Base-by-base conservation (phyloP, 768 basidiomycete species). In the Leucocoprinus sp. region DNA sequence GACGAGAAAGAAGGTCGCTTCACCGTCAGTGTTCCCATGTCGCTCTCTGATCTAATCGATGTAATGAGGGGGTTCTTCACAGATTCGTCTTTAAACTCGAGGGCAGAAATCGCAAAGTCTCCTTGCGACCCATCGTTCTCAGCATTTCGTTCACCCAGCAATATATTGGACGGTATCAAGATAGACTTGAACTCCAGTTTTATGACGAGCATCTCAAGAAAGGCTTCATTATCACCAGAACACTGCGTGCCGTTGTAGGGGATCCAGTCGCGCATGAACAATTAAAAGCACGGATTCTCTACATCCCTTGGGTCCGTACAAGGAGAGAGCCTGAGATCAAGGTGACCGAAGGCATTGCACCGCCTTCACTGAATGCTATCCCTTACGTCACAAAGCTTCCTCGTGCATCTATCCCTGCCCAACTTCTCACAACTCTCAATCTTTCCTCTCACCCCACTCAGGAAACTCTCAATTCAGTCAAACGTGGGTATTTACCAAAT, bases 121-220 rank as follows among this genome's bases (percentile, higher is more conserved):
- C 43, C 3, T 56, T 54, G 5, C 42, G 34, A 1, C 55, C 67
- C 2, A 40, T 67, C 22, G 43, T 46, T 2, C 50, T 77, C 19
- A 43, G 37, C 0, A 44, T 76, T 17, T 57, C 48, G 0, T 63
- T 76, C 23, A 55, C 49, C 3, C 64, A 71, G 37, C 24, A 29
- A 0, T 54, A 65, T 41, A 59, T 64, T 23, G 80, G 81, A 8
- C 63, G 73, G 2, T 76, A 67, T 48, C 67, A 77, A 41, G 76
- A 77, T 36, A 69, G 75, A 0, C 48, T 76, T 3, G 78, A 82
- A 50, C 49, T 84, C 15, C 42, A 67, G 0, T 76, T 84, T 54
- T 59, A 74, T 50, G 74, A 79, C 50, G 54, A 56, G 0, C 62
- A 63, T 19, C 60, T 72, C 8, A 54, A 58, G 7, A 68, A 70